A percentile compares a stretch with the other conserved stretches of the same genome.
These are phyloP conservation scores for Nannochloris sp. DNA, from an alignment of 139 green algal genomes.

Conservation along the genomic window DNA sequence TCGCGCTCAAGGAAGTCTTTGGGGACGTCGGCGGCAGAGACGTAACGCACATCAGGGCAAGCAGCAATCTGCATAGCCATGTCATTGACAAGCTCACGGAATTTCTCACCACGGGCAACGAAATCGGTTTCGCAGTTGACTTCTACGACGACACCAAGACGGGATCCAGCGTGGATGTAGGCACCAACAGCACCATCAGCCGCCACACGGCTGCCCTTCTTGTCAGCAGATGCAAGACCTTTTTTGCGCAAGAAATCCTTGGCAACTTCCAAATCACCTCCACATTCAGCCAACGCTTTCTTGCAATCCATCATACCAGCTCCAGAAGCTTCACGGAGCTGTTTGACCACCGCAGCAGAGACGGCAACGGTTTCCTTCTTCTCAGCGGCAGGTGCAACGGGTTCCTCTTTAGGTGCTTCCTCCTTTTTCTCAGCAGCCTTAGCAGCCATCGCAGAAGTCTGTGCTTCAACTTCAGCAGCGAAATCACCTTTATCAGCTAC, in stretches of 20 bases:
- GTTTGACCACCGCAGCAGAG: conserved; percentile 72
- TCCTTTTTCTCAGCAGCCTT: conserved; percentile 51
- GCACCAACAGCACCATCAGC: conserved; percentile 68
- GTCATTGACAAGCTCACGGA: conserved; percentile 81
- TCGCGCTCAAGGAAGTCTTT: conserved; percentile 72
- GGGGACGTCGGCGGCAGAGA: conserved; percentile 69
- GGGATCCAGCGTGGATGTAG: conserved; percentile 94
- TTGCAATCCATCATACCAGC: conserved; percentile 99
- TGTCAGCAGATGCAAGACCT: conserved; percentile 90
- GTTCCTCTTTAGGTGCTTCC: conserved; percentile 30
- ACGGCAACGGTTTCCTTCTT: conserved; percentile 13
- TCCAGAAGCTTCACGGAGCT: conserved; percentile 77
- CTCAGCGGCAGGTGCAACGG: not conserved
- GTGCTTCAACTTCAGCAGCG: conserved; percentile 80
- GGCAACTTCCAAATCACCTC: conserved; percentile 74
- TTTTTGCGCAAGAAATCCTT: conserved; percentile 74
- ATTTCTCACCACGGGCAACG: conserved; percentile 82
- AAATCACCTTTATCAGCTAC: conserved; percentile 76
- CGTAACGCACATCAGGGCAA: conserved; percentile 46
- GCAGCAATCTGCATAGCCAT: conserved; percentile 74
- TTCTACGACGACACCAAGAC: conserved; percentile 70
- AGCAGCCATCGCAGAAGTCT: conserved; percentile 59
- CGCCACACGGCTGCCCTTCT: conserved; percentile 86
- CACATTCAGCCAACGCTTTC: conserved; percentile 75
- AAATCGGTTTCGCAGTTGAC: conserved; percentile 99